Evolutionary conservation across 2,329 filamentous ascomycete genomes (phyloP).

Genomic region (Claviceps paspali): DNA sequence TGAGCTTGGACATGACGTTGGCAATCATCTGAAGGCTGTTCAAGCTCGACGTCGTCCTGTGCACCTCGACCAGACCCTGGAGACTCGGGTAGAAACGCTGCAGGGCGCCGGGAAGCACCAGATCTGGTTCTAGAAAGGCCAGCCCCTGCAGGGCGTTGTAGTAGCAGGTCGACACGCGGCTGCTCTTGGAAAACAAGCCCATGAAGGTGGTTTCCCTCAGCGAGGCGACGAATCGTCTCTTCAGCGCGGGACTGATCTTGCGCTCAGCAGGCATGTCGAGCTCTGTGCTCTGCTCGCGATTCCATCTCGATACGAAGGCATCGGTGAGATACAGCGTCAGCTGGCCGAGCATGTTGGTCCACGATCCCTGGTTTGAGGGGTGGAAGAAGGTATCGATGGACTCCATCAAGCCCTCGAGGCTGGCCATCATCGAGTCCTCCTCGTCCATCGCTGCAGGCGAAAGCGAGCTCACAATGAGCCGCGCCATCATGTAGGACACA

Average conservation of each 20-base stretch:
- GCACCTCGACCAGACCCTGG: constrained; percentile 92
- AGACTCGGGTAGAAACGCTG: constrained; percentile 95
- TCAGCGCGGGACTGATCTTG: constrained; percentile 64
- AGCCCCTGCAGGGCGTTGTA: constrained; percentile 79
- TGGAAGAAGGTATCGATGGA: constrained; percentile 98
- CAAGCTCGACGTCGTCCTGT: constrained; percentile 86
- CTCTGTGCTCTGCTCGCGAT: constrained; percentile 84
- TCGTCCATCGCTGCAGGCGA: constrained; percentile 68
- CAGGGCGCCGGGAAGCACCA: constrained; percentile 83
- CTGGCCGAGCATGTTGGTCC: constrained; percentile 83
- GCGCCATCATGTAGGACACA: constrained; percentile 75
- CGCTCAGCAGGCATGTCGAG: constrained; percentile 72
- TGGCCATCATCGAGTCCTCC: constrained; percentile 66
- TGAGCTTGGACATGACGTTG: constrained; percentile 78
- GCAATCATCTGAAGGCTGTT: constrained; percentile 85
- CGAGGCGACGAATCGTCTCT: constrained; percentile 75
- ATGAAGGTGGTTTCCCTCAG: constrained; percentile 91
- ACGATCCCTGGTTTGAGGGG: constrained; percentile 83
- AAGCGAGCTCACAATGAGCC: constrained; percentile 85
- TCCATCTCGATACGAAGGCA: constrained; percentile 96
- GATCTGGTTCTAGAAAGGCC: constrained; percentile 76
- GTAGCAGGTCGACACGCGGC: constrained; percentile 80
- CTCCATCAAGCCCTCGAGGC: constrained; percentile 81
- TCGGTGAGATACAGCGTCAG: constrained; percentile 86
- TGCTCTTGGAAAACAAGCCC: constrained; percentile 94